Base-by-base conservation (phyloP, 768 basidiomycete species). In the Panaeolus cyanescens region DNA sequence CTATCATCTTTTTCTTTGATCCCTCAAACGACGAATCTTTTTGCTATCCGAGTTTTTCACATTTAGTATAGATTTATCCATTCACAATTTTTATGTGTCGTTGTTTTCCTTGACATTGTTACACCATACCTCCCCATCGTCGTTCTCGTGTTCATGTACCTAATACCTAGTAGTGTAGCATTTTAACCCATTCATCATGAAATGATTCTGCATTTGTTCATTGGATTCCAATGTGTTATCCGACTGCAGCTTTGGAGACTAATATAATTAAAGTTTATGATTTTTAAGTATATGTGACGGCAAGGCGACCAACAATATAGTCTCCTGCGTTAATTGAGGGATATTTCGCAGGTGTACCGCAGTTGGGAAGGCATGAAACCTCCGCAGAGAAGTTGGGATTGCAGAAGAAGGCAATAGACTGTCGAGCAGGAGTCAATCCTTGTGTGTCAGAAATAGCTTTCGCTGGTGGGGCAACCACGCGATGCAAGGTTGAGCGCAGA, bases 341-440 rank as follows among this genome's bases (percentile, higher is more conserved):
- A 70, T 93, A 92, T 74, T 89, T 92, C 9, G 79, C 74, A 56
- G 75, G 74, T 31, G 73, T 69, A 31, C 84, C 86, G 31, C 88
- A 86, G 59, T 84, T 90, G 19, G 92, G 90, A 28, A 94, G 73
- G 64, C 92, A 91, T 15, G 85, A 77, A 58, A 95, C 87, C 60
- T 81, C 77, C 13, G 90, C 78, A 39, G 81, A 81, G 66, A 84
- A 85, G 64, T 93, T 92, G 3, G 92, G 92, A 67, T 90, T 93
- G 78, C 90, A 92, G 75, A 95, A 95, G 79, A 91, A 95, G 7
- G 90, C 93, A 56, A 94, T 89, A 8, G 90, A 92, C 69, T 92
- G 91, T 28, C 93, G 83, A 8, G 77, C 73, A 0, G 91, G 87
- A 1, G 85, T 88, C 60, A 87, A 73, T n/a, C 71, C 75, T 63